Evolutionary conservation across 2,329 filamentous ascomycete genomes (phyloP).

Genomic region (Curvularia lunata): DNA sequence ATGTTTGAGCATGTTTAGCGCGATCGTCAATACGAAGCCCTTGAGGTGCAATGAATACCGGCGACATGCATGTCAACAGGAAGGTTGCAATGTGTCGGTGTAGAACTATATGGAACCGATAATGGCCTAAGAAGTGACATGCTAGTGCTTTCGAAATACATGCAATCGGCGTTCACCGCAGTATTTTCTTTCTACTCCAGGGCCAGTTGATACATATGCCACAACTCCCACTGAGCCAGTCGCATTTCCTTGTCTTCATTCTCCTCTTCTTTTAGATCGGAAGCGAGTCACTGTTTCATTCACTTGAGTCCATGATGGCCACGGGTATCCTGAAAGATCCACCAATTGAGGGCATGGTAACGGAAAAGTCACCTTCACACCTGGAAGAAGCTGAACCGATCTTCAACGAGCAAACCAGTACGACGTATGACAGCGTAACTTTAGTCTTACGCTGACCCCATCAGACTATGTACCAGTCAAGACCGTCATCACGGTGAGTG

Average conservation of each 20-base stretch:
- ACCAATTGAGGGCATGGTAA: not conserved
- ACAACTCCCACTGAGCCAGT: not conserved
- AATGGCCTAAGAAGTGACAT: not conserved
- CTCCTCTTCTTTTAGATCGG: not conserved
- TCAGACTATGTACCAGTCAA: constrained; percentile 29
- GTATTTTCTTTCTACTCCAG: not conserved
- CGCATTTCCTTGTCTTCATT: not conserved
- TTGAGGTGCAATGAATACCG: not conserved
- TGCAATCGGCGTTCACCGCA: not conserved
- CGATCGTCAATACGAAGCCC: not conserved
- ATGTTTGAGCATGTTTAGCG: not conserved
- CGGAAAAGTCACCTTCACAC: not conserved
- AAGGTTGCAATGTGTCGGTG: not conserved
- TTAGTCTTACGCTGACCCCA: not conserved
- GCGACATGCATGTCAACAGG: not conserved
- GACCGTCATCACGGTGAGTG: constrained; percentile 27
- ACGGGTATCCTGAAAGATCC: not conserved
- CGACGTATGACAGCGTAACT: not conserved
- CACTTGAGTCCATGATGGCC: not conserved
- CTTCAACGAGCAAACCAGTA: constrained; percentile 32
- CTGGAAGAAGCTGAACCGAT: constrained; percentile 2
- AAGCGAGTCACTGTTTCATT: not conserved
- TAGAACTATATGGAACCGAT: not conserved
- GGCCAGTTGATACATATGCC: not conserved
- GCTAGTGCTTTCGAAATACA: not conserved